phyloP scores from a whole-genome alignment of 345 rosid species.

The Gossypium raimondii region DNA sequence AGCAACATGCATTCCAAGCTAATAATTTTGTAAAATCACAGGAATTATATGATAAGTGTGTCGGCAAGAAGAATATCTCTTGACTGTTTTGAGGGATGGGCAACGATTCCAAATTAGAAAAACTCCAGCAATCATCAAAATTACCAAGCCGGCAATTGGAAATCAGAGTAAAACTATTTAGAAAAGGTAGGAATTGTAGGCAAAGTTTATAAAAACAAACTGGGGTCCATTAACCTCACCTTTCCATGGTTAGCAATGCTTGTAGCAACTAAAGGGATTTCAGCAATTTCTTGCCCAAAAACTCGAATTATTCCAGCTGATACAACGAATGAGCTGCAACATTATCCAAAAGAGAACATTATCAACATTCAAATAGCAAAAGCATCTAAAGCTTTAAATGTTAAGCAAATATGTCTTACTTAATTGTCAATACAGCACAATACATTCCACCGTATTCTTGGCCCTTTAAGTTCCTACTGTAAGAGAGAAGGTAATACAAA shows the following conservation, averaged over 20 bases:
- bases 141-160: background rate
- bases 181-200: background rate
- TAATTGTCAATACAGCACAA: slow-evolving; percentile 75
- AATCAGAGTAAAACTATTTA: background rate
- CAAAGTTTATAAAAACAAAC: background rate
- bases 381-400: background rate
- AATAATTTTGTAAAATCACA: background rate
- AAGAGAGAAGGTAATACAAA: background rate
- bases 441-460: slow-evolving; percentile 91
- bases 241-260: slow-evolving; percentile 61
- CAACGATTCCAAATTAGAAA: background rate
- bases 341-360: slow-evolving; percentile 11
- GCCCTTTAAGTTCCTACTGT: slow-evolving; percentile 64
- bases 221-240: slow-evolving; percentile 37
- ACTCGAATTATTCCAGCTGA: slow-evolving; percentile 75
- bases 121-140: background rate
- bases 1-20: background rate
- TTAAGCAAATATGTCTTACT: slow-evolving; percentile 46
- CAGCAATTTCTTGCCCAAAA: slow-evolving; percentile 84
- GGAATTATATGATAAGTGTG: background rate
- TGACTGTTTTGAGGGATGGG: background rate
- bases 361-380: slow-evolving; percentile 2
- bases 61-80: background rate
- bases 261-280: slow-evolving; percentile 93
- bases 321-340: slow-evolving; percentile 65